Percentiles rank a stretch among this genome's conserved stretches.
These are phyloP conservation scores for Cyberlindnera japonica DNA, from an alignment of 805 yeast species.

Conservation along the genomic window DNA sequence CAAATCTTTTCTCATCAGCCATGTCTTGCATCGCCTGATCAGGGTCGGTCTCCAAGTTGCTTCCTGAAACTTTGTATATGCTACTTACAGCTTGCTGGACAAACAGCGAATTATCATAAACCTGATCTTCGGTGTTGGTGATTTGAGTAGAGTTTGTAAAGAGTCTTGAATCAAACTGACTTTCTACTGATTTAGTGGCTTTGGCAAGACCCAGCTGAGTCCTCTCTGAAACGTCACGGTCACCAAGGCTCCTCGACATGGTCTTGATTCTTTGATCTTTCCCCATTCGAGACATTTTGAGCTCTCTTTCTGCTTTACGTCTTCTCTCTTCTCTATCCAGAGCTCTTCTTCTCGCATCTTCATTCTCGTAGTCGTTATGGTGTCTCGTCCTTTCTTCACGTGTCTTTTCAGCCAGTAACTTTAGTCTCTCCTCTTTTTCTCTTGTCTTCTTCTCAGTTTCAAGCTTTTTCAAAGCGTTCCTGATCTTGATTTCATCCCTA, in stretches of 20 bases:
- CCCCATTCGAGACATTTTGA: conserved; percentile 41
- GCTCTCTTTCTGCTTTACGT: conserved; percentile 44
- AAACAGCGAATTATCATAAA: conserved; percentile 59
- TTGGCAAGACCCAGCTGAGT: conserved; percentile 49
- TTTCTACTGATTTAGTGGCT: conserved; percentile 35
- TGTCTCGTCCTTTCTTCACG: conserved; percentile 33
- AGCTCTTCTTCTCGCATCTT: conserved; percentile 33
- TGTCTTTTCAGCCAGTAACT: conserved; percentile 47
- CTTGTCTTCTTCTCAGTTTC: conserved; percentile 46
- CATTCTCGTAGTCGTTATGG: conserved; percentile 10
- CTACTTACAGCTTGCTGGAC: conserved; percentile 48
- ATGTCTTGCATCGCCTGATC: conserved; percentile 18
- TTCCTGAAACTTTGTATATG: conserved; percentile 41
- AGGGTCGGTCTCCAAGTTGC: conserved; percentile 19
- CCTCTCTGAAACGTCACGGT: conserved; percentile 53
- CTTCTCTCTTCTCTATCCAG: conserved; percentile 41
- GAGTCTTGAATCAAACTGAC: conserved; percentile 56
- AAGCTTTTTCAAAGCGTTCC: conserved; percentile 46
- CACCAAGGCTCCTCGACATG: conserved; percentile 40
- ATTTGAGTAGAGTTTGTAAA: conserved; percentile 44
- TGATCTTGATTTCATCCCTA: conserved; percentile 48
- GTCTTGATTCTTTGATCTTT: conserved; percentile 40
- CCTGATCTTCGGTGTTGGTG: conserved; percentile 40
- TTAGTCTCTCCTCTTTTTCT: conserved; percentile 49
- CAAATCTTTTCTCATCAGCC: conserved; percentile 22